Evolutionary conservation across 345 rosid genomes (phyloP).

Genomic region (Diplotaxis tenuifolia): DNA sequence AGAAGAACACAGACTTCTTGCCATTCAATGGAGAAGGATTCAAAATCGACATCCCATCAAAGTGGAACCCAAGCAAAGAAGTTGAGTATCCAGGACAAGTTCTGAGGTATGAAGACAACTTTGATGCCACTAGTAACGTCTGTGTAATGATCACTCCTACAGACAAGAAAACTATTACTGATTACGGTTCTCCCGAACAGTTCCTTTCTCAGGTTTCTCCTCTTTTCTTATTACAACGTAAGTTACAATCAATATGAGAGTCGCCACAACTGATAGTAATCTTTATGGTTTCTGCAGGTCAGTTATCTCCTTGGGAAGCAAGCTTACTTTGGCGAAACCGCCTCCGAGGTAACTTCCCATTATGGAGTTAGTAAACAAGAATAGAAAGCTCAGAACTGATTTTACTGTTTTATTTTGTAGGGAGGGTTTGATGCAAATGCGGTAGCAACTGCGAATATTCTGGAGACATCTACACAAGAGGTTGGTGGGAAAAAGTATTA

Average conservation of each 20-base stretch:
- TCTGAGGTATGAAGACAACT: slow-evolving; percentile 85
- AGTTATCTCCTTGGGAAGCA: slow-evolving; percentile 85
- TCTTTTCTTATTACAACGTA: neutral
- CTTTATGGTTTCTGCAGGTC: slow-evolving; percentile 50
- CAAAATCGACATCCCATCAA: slow-evolving; percentile 69
- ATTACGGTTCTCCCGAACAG: slow-evolving; percentile 72
- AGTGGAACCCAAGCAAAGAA: slow-evolving; percentile 98
- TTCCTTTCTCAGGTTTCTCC: slow-evolving; percentile 60
- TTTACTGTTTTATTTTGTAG: slow-evolving; percentile 32
- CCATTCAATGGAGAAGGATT: slow-evolving; percentile 75
- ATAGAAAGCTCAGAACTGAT: neutral
- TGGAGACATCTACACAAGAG: slow-evolving; percentile 49
- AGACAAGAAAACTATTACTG: slow-evolving; percentile 82
- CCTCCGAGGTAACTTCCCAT: slow-evolving; percentile 57
- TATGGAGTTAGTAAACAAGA: neutral
- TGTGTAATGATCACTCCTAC: slow-evolving; percentile 70
- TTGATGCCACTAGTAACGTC: slow-evolving; percentile 61
- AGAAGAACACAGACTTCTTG: slow-evolving; percentile 72
- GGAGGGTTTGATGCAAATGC: slow-evolving; percentile 75
- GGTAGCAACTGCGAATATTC: slow-evolving; percentile 82
- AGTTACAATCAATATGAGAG: neutral
- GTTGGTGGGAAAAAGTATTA: slow-evolving; percentile 57
- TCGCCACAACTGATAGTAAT: neutral
- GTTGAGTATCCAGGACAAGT: slow-evolving; percentile 88
- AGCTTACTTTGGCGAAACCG: slow-evolving; percentile 63